phyloP scores from a whole-genome alignment of 139 green algal genomes.

The Tetraselmis chui region DNA sequence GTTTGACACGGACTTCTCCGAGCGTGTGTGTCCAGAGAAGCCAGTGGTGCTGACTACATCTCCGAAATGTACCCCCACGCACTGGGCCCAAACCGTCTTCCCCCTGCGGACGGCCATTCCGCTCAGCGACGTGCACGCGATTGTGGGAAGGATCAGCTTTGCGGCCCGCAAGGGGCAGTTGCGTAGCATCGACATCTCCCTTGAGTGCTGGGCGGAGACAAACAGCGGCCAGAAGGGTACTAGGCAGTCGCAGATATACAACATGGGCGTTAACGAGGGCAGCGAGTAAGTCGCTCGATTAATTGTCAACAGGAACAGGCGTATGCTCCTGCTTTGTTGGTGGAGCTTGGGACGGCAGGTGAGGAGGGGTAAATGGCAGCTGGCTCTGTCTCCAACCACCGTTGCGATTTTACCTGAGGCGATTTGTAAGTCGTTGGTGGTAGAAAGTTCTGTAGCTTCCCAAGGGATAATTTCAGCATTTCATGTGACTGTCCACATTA shows the following conservation, averaged over 20 bases:
- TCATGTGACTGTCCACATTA: no score
- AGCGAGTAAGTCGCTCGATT: neutral
- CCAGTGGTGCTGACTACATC: constrained; percentile 75
- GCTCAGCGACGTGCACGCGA: constrained; percentile 19
- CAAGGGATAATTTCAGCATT: no score
- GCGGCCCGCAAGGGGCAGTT: constrained; percentile 43
- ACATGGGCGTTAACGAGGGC: neutral
- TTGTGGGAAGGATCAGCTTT: constrained; percentile 67
- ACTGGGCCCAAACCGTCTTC: constrained; percentile 92
- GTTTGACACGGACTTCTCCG: constrained; percentile 88
- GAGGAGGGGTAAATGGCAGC: no score
- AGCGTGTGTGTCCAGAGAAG: constrained; percentile 68
- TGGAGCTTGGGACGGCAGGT: no score
- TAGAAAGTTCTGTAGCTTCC: no score
- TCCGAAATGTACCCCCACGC: constrained; percentile 56
- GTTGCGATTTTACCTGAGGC: no score
- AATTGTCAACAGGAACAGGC: no score
- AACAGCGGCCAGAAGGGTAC: neutral
- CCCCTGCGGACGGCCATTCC: constrained; percentile 50
- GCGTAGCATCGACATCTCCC: constrained; percentile 67
- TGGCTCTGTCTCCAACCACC: no score
- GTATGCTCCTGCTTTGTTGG: no score
- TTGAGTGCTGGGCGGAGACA: constrained; percentile 27
- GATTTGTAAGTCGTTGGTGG: no score
- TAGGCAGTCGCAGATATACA: neutral